Percentiles rank a stretch among this genome's conserved stretches.
These are phyloP conservation scores for Kluyveromyces sp. DNA, from an alignment of 1,139 yeast genomes.

Conservation along the genomic window DNA sequence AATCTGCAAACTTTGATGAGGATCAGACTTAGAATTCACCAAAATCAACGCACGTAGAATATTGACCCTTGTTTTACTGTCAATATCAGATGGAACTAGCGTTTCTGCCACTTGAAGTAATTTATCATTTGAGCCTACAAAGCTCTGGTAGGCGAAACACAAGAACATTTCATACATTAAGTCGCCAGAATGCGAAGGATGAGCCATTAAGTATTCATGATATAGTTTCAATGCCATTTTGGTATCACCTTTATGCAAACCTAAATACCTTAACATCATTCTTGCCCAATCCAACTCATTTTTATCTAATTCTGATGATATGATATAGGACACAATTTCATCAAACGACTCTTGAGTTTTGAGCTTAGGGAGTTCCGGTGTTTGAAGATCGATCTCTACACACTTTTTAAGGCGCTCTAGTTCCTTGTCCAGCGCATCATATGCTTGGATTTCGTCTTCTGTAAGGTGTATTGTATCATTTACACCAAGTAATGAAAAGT, in stretches of 20 bases:
- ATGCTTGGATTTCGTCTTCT: slow-evolving; percentile 12
- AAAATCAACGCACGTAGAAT: slow-evolving; percentile 40
- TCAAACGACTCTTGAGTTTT: slow-evolving; percentile 1
- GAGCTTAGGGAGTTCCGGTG: neutral
- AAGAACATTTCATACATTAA: slow-evolving; percentile 33
- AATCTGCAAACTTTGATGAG: slow-evolving; percentile 40
- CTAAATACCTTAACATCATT: slow-evolving; percentile 32
- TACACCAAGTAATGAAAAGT: slow-evolving; percentile 13
- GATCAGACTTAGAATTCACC: slow-evolving; percentile 39
- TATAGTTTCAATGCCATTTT: slow-evolving; percentile 38
- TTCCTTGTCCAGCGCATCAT: slow-evolving; percentile 3
- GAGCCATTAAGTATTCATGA: slow-evolving; percentile 38
- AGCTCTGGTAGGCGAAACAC: slow-evolving; percentile 38
- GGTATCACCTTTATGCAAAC: slow-evolving; percentile 34
- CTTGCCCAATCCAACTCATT: slow-evolving; percentile 8
- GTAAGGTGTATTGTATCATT: slow-evolving; percentile 7
- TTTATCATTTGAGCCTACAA: slow-evolving; percentile 31
- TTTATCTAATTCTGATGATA: neutral
- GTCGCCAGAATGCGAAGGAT: slow-evolving; percentile 34
- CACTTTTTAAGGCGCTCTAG: slow-evolving; percentile 6
- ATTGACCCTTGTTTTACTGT: slow-evolving; percentile 31
- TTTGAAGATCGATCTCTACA: neutral
- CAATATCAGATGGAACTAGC: slow-evolving; percentile 33
- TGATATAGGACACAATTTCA: neutral
- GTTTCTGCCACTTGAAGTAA: slow-evolving; percentile 41